These are phyloP conservation scores for Penicillium sp. DNA, from an alignment of 2,329 filamentous ascomycete species.

Conservation along the genomic window DNA sequence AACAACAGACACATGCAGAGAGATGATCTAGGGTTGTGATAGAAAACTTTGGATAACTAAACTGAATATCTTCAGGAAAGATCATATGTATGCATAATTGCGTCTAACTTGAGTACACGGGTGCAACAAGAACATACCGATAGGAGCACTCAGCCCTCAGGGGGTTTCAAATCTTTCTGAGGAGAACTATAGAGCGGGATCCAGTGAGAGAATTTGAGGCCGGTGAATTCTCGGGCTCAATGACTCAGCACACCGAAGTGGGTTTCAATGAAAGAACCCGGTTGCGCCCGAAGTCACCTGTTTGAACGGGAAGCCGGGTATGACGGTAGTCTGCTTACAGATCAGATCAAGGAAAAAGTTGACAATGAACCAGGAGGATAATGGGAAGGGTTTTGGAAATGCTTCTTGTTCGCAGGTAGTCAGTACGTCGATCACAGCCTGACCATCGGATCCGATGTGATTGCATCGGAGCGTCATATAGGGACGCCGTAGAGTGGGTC, in stretches of 20 bases:
- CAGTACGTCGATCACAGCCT: not conserved
- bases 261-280: slow-evolving; percentile 10
- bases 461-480: slow-evolving; percentile 5
- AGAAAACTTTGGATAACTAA: not conserved
- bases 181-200: not conserved
- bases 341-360: not conserved
- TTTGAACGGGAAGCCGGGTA: not conserved
- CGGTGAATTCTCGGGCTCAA: slow-evolving; percentile 16
- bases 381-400: slow-evolving; percentile 26
- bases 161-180: too few relatives aligned
- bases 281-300: slow-evolving; percentile 28
- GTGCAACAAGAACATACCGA: too few relatives aligned
- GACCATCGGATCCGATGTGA: not conserved
- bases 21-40: not conserved
- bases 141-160: too few relatives aligned
- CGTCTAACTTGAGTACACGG: too few relatives aligned
- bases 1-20: not conserved
- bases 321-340: slow-evolving; percentile 15
- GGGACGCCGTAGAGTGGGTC: slow-evolving; percentile 3
- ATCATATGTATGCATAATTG: not conserved
- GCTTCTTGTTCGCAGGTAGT: slow-evolving; percentile 24
- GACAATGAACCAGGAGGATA: slow-evolving; percentile 16
- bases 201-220: slow-evolving; percentile 1
- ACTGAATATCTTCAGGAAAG: not conserved
- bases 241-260: slow-evolving; percentile 5